Percentiles rank a stretch among this genome's conserved stretches.
Conservation (phyloP, 192 early-diverging fungal species). For the Globomyces pollinis-pini region DNA sequence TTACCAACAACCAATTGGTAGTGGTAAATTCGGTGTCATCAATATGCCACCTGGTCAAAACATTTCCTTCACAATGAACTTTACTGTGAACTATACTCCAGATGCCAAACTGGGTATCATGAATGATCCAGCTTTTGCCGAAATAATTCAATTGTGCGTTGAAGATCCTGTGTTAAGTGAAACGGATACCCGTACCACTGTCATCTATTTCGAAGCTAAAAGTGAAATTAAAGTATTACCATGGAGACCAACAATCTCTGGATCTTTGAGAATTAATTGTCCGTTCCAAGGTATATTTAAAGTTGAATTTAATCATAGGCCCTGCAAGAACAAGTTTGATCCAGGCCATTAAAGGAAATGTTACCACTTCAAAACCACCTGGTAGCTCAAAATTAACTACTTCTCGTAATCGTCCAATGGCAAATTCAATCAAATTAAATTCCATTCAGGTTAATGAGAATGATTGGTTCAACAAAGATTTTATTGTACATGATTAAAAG, state of each 20-base stretch:
- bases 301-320: no score
- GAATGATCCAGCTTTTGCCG: neutral
- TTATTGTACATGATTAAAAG: no score
- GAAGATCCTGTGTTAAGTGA: neutral
- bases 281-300: conserved; percentile 6
- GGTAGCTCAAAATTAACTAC: no score
- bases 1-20: neutral
- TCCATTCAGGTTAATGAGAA: no score
- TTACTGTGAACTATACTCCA: neutral
- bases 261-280: conserved; percentile 7
- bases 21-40: neutral
- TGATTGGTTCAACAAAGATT: no score
- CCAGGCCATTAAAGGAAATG: no score
- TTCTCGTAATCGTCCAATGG: no score
- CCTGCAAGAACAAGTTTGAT: no score
- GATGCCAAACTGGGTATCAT: neutral
- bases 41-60: neutral
- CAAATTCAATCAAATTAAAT: no score
- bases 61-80: conserved; percentile 5
- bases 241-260: neutral
- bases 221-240: no score
- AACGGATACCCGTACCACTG: neutral
- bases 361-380: no score
- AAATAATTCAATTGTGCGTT: conserved; percentile 7
- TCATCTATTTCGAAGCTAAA: no score